phyloP scores from a whole-genome alignment of 2,329 filamentous ascomycete species.

The Endocalyx cinctus region DNA sequence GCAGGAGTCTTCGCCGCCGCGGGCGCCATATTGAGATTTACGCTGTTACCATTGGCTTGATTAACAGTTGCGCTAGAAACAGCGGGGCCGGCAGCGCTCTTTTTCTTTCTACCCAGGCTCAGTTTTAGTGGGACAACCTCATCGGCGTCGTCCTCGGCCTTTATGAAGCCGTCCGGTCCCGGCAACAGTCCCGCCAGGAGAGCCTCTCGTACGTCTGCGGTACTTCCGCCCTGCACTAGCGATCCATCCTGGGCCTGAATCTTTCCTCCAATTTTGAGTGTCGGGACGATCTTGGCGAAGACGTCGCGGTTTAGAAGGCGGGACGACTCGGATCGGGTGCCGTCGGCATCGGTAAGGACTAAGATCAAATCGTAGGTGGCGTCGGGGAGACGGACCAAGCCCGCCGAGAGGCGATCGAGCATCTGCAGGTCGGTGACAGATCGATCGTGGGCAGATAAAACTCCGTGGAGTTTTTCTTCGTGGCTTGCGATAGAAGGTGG shows the following conservation, averaged over 20 bases:
- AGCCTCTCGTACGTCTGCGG: conserved; percentile 65
- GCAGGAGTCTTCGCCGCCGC: conserved; percentile 40
- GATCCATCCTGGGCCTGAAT: conserved; percentile 65
- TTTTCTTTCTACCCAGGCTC: conserved; percentile 58
- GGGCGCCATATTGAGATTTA: conserved; percentile 27
- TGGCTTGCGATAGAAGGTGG: conserved; percentile 86
- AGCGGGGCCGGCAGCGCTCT: conserved; percentile 30
- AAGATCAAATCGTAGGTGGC: conserved; percentile 80
- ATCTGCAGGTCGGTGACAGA: conserved; percentile 85
- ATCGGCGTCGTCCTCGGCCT: conserved; percentile 57
- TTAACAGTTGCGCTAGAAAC: conserved; percentile 26
- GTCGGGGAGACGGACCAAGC: conserved; percentile 70
- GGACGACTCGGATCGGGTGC: conserved; percentile 59
- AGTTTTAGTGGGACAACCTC: conserved; percentile 55
- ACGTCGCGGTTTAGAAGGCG: conserved; percentile 62
- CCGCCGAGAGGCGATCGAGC: conserved; percentile 86
- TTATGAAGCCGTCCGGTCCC: conserved; percentile 62
- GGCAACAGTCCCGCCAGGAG: conserved; percentile 76
- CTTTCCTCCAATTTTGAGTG: conserved; percentile 65
- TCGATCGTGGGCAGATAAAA: conserved; percentile 71
- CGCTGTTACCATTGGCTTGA: conserved; percentile 36
- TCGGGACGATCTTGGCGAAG: conserved; percentile 62
- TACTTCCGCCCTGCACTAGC: conserved; percentile 38
- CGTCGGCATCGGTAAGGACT: conserved; percentile 74
- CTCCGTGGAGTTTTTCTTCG: conserved; percentile 67